These are phyloP conservation scores for Claviceps spartinae DNA, from an alignment of 2,329 filamentous ascomycete genomes.

Conservation along the genomic window DNA sequence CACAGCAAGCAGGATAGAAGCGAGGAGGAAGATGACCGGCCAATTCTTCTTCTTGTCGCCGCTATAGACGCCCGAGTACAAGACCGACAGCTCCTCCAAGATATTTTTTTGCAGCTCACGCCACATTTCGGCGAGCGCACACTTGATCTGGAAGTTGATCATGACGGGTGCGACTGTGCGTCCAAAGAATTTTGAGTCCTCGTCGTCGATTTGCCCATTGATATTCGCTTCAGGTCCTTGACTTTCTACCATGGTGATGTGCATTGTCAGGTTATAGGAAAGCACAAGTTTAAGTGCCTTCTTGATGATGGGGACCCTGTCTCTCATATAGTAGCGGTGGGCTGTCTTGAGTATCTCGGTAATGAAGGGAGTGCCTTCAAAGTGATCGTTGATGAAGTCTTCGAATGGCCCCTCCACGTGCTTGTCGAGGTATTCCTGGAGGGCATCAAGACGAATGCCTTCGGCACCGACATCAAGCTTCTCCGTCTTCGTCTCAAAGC, in stretches of 20 bases:
- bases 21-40: slow-evolving; percentile 97
- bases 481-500: slow-evolving; percentile 78
- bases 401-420: slow-evolving; percentile 89
- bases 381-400: slow-evolving; percentile 89
- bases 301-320: slow-evolving; percentile 77
- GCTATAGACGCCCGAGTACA: slow-evolving; percentile 97
- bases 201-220: slow-evolving; percentile 73
- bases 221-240: slow-evolving; percentile 66
- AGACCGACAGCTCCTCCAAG: slow-evolving; percentile 75
- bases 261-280: slow-evolving; percentile 87
- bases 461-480: slow-evolving; percentile 81
- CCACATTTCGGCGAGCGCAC: slow-evolving; percentile 94
- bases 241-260: slow-evolving; percentile 89
- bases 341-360: slow-evolving; percentile 94
- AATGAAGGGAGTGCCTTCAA: slow-evolving; percentile 87
- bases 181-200: slow-evolving; percentile 75
- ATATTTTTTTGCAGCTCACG: slow-evolving; percentile 94
- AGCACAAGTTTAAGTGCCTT: slow-evolving; percentile 92
- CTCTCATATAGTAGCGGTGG: slow-evolving; percentile 82
- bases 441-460: slow-evolving; percentile 64
- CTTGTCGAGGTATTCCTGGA: slow-evolving; percentile 88
- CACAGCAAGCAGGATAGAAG: slow-evolving; percentile 79
- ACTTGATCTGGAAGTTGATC: slow-evolving; percentile 99
- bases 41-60: slow-evolving; percentile 97
- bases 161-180: slow-evolving; percentile 90